These are phyloP conservation scores for Phytophthora capsici DNA, from an alignment of 352 stramenopile species.

Conservation along the genomic window DNA sequence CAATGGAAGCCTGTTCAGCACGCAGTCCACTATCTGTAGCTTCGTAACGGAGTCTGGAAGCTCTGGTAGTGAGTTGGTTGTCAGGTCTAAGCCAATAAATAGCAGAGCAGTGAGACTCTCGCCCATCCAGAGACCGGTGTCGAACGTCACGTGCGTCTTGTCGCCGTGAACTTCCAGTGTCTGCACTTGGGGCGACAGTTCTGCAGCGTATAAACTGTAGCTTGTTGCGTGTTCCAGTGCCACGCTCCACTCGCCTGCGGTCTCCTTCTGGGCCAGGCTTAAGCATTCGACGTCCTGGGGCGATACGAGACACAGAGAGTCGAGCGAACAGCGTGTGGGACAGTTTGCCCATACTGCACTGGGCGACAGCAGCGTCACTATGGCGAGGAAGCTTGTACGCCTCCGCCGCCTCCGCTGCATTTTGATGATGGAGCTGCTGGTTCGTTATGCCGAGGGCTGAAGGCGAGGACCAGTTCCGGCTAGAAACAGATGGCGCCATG, in stretches of 20 bases:
- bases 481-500: constrained; percentile 20
- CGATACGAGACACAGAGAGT: constrained; percentile 18
- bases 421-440: constrained; percentile 6
- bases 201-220: constrained; percentile 10
- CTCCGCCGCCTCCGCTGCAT: constrained; percentile 32
- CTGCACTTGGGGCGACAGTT: constrained; percentile 15
- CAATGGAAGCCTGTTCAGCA: constrained; percentile 25
- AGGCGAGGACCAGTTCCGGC: constrained; percentile 18
- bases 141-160: constrained; percentile 32
- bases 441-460: constrained; percentile 9
- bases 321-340: constrained; percentile 2
- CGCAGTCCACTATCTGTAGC: constrained; percentile 35
- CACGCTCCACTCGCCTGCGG: constrained; percentile 19
- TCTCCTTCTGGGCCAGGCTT: background rate
- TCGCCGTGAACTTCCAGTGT: constrained; percentile 19
- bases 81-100: constrained; percentile 49
- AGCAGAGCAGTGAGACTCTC: constrained; percentile 20
- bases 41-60: constrained; percentile 29
- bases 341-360: too few relatives aligned
- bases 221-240: constrained; percentile 6
- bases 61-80: constrained; percentile 22
- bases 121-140: constrained; percentile 21
- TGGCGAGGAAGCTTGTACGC: constrained; percentile 1
- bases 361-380: constrained; percentile 23
- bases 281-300: constrained; percentile 14